phyloP scores from a whole-genome alignment of 176 grass and related monocot genomes.

The Puccinellia tenuiflora region DNA sequence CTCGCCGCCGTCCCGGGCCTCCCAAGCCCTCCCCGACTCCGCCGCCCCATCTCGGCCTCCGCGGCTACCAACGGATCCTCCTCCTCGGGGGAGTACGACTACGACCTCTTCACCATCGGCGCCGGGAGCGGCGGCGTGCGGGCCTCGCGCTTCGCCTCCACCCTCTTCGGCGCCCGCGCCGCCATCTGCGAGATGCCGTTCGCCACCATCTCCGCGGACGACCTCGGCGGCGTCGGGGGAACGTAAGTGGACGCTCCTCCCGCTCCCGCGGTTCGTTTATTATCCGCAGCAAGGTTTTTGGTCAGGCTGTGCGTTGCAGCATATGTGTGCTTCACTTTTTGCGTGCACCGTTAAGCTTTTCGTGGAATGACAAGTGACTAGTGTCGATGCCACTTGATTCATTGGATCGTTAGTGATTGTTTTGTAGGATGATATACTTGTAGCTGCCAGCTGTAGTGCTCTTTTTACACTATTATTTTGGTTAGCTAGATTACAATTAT shows the following conservation, averaged over 20 bases:
- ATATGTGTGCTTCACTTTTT: not conserved
- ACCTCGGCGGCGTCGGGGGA: slow-evolving; percentile 68
- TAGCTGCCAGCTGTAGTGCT: not conserved
- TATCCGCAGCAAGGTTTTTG: not conserved
- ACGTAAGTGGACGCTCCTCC: slow-evolving; percentile 54
- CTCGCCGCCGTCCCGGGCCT: slow-evolving; percentile 18
- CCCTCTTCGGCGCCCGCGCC: slow-evolving; percentile 62
- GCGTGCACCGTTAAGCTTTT: not conserved
- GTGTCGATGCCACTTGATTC: not conserved
- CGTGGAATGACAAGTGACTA: not conserved
- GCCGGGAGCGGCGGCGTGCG: slow-evolving; percentile 91
- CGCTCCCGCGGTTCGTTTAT: not conserved
- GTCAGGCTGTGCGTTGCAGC: not conserved
- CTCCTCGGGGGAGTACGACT: slow-evolving; percentile 47
- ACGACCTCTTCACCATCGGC: slow-evolving; percentile 90
- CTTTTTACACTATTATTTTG: not conserved
- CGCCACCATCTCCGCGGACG: slow-evolving; percentile 64
- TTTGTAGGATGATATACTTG: not conserved
- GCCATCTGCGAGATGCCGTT: slow-evolving; percentile 93
- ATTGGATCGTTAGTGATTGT: not conserved
- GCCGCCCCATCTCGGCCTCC: slow-evolving; percentile 22
- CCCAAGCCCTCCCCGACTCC: slow-evolving; percentile 8
- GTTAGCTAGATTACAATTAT: not conserved
- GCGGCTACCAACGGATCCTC: slow-evolving; percentile 31
- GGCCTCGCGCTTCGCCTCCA: slow-evolving; percentile 80